A percentile compares a stretch with the other conserved stretches of the same genome.
Conservation (phyloP, 2,329 filamentous ascomycete genomes). For the Colletotrichum shisoi region DNA sequence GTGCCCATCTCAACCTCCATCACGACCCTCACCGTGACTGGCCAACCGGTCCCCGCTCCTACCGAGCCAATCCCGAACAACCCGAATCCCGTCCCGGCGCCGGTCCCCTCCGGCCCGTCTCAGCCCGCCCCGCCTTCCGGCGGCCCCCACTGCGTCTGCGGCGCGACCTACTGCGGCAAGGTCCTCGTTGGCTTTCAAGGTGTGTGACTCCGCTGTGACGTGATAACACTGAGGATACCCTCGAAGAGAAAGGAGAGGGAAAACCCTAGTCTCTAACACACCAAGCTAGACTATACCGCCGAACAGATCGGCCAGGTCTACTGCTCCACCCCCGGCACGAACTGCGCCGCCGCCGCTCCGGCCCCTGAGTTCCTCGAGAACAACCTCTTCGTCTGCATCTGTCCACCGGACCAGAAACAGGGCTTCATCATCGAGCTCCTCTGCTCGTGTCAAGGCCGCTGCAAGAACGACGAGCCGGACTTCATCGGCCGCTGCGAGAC, state of each 20-base stretch:
- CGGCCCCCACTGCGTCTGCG: slow-evolving; percentile 52
- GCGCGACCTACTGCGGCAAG: slow-evolving; percentile 54
- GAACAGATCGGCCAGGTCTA: slow-evolving; percentile 49
- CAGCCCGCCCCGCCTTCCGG: slow-evolving; percentile 37
- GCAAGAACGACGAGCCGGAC: slow-evolving; percentile 52
- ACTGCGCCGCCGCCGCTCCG: slow-evolving; percentile 47
- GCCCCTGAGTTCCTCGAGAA: slow-evolving; percentile 43
- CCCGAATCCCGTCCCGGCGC: slow-evolving; percentile 14
- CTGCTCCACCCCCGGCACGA: slow-evolving; percentile 50
- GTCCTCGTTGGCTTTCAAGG: slow-evolving; percentile 46
- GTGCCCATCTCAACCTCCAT: slow-evolving; percentile 18
- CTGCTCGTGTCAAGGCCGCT: slow-evolving; percentile 51
- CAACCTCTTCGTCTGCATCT: slow-evolving; percentile 53
- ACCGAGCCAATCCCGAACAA: slow-evolving; percentile 29
- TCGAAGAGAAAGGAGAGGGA: neutral
- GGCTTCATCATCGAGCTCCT: slow-evolving; percentile 51
- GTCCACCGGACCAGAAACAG: slow-evolving; percentile 46
- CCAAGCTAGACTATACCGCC: slow-evolving; percentile 33
- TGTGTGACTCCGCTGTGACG: neutral
- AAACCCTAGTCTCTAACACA: neutral
- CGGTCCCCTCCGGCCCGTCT: slow-evolving; percentile 8
- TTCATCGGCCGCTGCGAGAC: slow-evolving; percentile 52
- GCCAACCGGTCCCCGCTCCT: slow-evolving; percentile 2
- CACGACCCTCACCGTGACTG: slow-evolving; percentile 32
- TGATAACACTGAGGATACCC: neutral